phyloP scores from a whole-genome alignment of 208 protist genomes.

The Wallacemonas sp. region DNA sequence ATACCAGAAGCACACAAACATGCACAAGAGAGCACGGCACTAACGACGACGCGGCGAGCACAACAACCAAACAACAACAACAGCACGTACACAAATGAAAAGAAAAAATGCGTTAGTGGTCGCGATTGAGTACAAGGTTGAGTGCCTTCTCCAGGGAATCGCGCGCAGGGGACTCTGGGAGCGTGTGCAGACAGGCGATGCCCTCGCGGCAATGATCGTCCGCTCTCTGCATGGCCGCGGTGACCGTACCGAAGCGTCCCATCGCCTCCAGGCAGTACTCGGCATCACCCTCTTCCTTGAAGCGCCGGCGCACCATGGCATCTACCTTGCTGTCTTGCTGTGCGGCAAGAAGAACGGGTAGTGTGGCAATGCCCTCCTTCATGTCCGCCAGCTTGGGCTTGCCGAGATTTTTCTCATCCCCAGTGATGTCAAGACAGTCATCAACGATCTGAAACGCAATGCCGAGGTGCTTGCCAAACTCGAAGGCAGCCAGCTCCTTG shows the following conservation, averaged over 20 bases:
- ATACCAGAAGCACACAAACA: too few relatives aligned
- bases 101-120: conserved; percentile 22
- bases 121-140: conserved; percentile 56
- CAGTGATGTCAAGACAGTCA: conserved; percentile 94
- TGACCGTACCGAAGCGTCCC: conserved; percentile 45
- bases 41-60: too few relatives aligned
- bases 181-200: conserved; percentile 39
- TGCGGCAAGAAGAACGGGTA: conserved; percentile 77
- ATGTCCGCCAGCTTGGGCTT: conserved; percentile 84
- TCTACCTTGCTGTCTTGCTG: conserved; percentile 52
- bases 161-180: conserved; percentile 58
- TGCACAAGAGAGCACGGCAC: too few relatives aligned
- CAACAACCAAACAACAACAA: too few relatives aligned
- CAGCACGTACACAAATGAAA: conserved; percentile 8
- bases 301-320: conserved; percentile 59
- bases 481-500: conserved; percentile 49
- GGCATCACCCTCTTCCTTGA: conserved; percentile 38
- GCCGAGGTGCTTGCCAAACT: conserved; percentile 93
- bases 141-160: conserved; percentile 63
- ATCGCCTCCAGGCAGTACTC: conserved; percentile 53
- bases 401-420: conserved; percentile 63
- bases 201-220: conserved; percentile 67
- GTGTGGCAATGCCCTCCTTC: conserved; percentile 77
- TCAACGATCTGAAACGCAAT: conserved; percentile 95
- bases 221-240: conserved; percentile 56